These are phyloP conservation scores for Pythium rishiriense DNA, from an alignment of 352 stramenopile genomes.

Conservation along the genomic window DNA sequence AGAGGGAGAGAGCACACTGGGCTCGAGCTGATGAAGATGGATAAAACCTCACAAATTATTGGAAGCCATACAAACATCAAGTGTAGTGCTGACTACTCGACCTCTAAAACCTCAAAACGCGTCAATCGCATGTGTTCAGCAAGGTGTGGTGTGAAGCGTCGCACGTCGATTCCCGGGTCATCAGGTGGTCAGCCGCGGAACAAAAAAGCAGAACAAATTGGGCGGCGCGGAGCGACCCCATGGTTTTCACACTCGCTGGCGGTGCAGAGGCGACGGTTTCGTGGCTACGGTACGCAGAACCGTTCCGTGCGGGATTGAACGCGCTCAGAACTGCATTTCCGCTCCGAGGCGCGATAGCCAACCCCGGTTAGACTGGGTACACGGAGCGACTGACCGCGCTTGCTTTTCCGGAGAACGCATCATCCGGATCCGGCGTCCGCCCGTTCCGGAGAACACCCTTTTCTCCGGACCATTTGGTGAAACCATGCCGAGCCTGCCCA, in stretches of 20 bases:
- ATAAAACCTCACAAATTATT: conserved; percentile 16
- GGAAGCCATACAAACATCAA: conserved; percentile 3
- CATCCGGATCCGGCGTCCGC: not conserved
- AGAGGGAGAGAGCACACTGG: conserved; percentile 3
- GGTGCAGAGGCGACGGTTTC: conserved; percentile 9
- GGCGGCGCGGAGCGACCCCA: not conserved
- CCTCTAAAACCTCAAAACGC: conserved; percentile 20
- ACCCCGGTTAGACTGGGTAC: not conserved
- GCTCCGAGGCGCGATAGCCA: not conserved
- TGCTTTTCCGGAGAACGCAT: not conserved
- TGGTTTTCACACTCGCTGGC: not conserved
- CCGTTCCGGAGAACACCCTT: not conserved
- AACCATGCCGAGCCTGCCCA: conserved; percentile 26
- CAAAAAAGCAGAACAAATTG: conserved; percentile 9
- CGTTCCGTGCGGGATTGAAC: conserved; percentile 3
- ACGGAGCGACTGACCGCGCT: not conserved
- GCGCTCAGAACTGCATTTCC: conserved; percentile 13
- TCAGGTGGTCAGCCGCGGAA: conserved; percentile 13
- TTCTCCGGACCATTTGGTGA: too few relatives aligned
- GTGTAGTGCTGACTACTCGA: conserved; percentile 24
- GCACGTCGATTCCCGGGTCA: not conserved
- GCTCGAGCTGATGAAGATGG: conserved; percentile 5
- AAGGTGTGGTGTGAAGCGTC: conserved; percentile 1
- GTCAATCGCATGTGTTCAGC: conserved; percentile 19
- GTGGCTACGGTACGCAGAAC: not conserved